Base-by-base conservation (phyloP, 78 protist species). In the Dictyostelium citrinum region DNA sequence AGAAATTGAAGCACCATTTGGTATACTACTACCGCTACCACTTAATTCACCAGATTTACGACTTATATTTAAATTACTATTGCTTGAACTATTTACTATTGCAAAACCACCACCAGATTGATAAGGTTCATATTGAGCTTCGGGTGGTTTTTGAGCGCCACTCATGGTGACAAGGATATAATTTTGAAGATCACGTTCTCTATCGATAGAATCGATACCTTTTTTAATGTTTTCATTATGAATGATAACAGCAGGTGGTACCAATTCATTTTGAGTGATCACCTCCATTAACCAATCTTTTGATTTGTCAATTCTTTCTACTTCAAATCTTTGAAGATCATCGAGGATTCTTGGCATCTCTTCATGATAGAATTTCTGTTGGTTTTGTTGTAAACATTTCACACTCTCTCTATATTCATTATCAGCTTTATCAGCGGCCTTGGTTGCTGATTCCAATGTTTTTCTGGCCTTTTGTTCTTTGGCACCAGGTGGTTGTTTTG, bases 401-500 rank as follows among this genome's bases (percentile, higher is more conserved):
- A 88, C 93, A 22, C 77, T 33, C 9, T 88, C 93, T 49, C 41
- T 77, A 46, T 88, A 88, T 67, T 88, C 93, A 45, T 68, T 78
- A 20, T 88, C 93, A 20, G 74, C 93, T n/a, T 78, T 76, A 22
- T 88, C 93, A 5, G 93, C 93, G 9, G 93, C 60, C 37, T 88
- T 88, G 0, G 93, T 78, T 7, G 93, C 93, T 9, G 93, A 68
- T 41, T 88, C 93, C 10, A 88, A 12, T 45, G 80, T 88, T 60
- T 88, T 88, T 78, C 93, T 88, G 31, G 93, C 85, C 12, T 78
- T 88, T 49, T 78, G 85, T 49, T 88, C 93, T 49, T 88, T 88
- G 16, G 84, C 81, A 11, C 93, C 93, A 22, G 93, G 85, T 46
- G 93, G 93, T 67, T 88, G 93, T 67, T 88, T 88, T 27, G 81